phyloP scores from a whole-genome alignment of 73 alveolate species.

The Tetrahymena elliotti region DNA sequence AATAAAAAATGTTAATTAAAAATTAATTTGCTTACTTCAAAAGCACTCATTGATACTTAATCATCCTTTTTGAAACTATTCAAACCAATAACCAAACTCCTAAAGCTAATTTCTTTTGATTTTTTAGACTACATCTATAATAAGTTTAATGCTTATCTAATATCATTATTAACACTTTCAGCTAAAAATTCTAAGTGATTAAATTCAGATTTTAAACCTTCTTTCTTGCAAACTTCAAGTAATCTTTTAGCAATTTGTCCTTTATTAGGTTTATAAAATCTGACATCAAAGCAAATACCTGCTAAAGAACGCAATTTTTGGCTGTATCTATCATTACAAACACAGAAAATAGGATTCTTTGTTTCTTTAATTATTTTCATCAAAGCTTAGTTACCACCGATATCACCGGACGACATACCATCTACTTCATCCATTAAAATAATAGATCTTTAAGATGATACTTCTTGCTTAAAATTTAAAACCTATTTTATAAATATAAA shows the following conservation, averaged over 20 bases:
- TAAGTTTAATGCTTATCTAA: slow-evolving; percentile 72
- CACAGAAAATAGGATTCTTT: slow-evolving; percentile 94
- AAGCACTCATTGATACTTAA: background rate
- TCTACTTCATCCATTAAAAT: slow-evolving; percentile 98
- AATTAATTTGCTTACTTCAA: background rate
- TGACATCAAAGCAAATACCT: slow-evolving; percentile 87
- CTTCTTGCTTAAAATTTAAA: background rate
- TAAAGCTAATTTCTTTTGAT: slow-evolving; percentile 23
- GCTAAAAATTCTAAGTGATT: slow-evolving; percentile 57
- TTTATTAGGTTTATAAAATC: slow-evolving; percentile 75
- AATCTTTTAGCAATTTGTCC: slow-evolving; percentile 58
- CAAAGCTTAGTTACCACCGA: slow-evolving; percentile 98
- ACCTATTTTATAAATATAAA: background rate
- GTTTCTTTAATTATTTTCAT: slow-evolving; percentile 90
- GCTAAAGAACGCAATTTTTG: slow-evolving; percentile 59
- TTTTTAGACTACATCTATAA: slow-evolving; percentile 60
- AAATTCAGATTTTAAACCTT: slow-evolving; percentile 47
- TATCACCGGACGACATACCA: slow-evolving; percentile 96
- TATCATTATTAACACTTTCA: slow-evolving; percentile 74
- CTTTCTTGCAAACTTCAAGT: slow-evolving; percentile 55
- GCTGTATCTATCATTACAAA: slow-evolving; percentile 92
- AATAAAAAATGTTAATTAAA: background rate
- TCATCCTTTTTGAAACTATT: background rate
- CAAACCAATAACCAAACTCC: slow-evolving; percentile 3
- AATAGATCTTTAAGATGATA: slow-evolving; percentile 43